These are phyloP conservation scores for Cyclostephanos invisitatus DNA, from an alignment of 108 stramenopile genomes.

Conservation along the genomic window DNA sequence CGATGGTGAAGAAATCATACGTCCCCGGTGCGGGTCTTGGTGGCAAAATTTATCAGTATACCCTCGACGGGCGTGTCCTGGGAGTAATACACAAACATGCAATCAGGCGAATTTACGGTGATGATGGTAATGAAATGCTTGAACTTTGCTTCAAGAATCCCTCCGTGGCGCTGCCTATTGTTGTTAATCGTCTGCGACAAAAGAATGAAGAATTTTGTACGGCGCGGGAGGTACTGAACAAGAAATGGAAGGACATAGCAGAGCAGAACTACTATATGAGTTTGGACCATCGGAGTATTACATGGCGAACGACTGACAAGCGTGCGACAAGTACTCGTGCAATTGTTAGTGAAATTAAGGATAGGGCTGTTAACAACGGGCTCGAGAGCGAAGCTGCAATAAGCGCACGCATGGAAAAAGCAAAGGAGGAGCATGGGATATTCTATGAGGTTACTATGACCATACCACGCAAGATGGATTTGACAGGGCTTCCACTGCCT, in stretches of 20 bases:
- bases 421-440: conserved; percentile 84
- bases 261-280: conserved; percentile 85
- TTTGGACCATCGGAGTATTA: conserved; percentile 86
- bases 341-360: conserved; percentile 85
- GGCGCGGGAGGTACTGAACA: conserved; percentile 83
- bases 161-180: conserved; percentile 91
- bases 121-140: conserved; percentile 90
- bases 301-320: conserved; percentile 86
- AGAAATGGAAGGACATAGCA: conserved; percentile 87
- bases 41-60: conserved; percentile 74
- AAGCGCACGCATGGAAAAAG: conserved; percentile 77
- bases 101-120: conserved; percentile 95
- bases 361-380: conserved; percentile 78
- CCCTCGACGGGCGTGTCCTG: conserved; percentile 84
- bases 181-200: conserved; percentile 95
- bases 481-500: conserved; percentile 75
- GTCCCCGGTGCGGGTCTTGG: conserved; percentile 55
- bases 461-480: conserved; percentile 60
- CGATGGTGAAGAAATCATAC: conserved; percentile 11
- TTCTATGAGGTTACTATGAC: conserved; percentile 88
- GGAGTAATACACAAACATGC: conserved; percentile 93
- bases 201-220: conserved; percentile 92
- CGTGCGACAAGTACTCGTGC: conserved; percentile 80
- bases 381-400: conserved; percentile 70
- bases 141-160: conserved; percentile 96